A percentile compares a stretch with the other conserved stretches of the same genome.
Evolutionary conservation across 495 filamentous ascomycete genomes (phyloP).

Genomic region (Neohortaea acidophila): DNA sequence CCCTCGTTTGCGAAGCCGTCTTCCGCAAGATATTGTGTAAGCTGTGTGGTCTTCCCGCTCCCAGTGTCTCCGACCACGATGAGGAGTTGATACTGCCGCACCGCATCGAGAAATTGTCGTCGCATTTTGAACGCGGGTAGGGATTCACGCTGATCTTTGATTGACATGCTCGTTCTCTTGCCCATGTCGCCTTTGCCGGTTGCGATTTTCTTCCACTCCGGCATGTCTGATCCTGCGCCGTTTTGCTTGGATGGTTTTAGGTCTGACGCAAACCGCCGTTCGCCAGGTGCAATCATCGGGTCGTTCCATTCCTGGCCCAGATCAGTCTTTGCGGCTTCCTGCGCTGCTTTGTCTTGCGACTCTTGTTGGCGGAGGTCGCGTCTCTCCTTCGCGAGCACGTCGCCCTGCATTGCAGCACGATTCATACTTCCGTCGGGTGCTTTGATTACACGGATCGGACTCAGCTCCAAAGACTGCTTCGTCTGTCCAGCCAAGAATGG

Average conservation of each 20-base stretch:
- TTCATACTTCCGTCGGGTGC: conserved; percentile 93
- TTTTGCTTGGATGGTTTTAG: conserved; percentile 44
- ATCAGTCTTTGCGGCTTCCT: conserved; percentile 67
- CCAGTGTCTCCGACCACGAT: conserved; percentile 98
- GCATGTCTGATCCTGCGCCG: conserved; percentile 50
- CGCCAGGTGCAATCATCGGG: conserved; percentile 75
- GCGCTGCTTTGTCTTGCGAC: conserved; percentile 63
- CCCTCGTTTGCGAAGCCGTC: conserved; percentile 78
- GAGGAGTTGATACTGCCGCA: conserved; percentile 72
- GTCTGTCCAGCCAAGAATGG: conserved; percentile 94
- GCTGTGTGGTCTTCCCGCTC: conserved; percentile 91
- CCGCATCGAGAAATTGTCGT: conserved; percentile 73
- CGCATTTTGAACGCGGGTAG: conserved; percentile 86
- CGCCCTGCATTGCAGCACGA: conserved; percentile 84
- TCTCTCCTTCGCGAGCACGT: conserved; percentile 76
- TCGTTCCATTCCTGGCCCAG: conserved; percentile 90
- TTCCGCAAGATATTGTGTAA: conserved; percentile 90
- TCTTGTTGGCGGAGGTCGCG: conserved; percentile 81
- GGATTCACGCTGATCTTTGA: conserved; percentile 85
- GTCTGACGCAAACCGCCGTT: conserved; percentile 76
- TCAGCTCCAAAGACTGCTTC: conserved; percentile 84
- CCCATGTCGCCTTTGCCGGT: conserved; percentile 74
- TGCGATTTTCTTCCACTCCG: conserved; percentile 84
- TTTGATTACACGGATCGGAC: conserved; percentile 90
- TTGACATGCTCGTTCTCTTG: conserved; percentile 76